Evolutionary conservation across 371 early-diverging fungal species (phyloP), one percentile per base, ranked within the genome.

Genomic region (Nematocida displodere): DNA sequence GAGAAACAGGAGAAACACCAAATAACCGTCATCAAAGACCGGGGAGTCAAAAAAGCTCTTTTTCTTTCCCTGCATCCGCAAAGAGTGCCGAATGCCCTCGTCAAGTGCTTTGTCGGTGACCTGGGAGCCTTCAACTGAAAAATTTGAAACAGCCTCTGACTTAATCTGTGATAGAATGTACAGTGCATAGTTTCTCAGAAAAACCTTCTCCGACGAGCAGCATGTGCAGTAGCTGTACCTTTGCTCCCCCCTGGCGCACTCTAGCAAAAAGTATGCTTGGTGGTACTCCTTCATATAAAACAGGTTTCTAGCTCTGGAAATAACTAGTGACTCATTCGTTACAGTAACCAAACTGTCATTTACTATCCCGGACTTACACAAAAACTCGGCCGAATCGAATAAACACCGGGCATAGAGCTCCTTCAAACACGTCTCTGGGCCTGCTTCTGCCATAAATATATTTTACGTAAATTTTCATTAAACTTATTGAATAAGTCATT

Each of bases 361-460:
- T 34, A 53, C 61, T 29, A 77, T 40, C 17, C 66, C 53, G 46
- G 78, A 66, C 54, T 81, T 81, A 28, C 56, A 67, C 33, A 81
- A 56, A 64, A 81, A 79, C 48, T 81, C 79, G 13, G 78, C 37
- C 22, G 81, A 67, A 48, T 64, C 67, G 53, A 66, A 79, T 13
- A 81, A 48, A 17, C 79, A 52, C 26, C 81, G 53, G 1, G 22
- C 46, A 11, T 61, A 52, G 44, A 81, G 56, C 34, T 78, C 77
- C 47, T 48, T 13, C 24, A 75, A 26, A 29, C 46, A 29, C 28
- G 11, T 48, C 5, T 15, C 15, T 5, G 39, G 17, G 28, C 7
- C 3, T 5, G n/a, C 26, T 24, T 71, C 75, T 40, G 24, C 48
- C 75, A 71, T 71, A 29, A 20, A 26, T 20, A 64, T 47, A 34